Percentiles rank a stretch among this genome's conserved stretches.
Conservation (phyloP, 148 eudicot genomes). For the Hydrangea macrophylla region DNA sequence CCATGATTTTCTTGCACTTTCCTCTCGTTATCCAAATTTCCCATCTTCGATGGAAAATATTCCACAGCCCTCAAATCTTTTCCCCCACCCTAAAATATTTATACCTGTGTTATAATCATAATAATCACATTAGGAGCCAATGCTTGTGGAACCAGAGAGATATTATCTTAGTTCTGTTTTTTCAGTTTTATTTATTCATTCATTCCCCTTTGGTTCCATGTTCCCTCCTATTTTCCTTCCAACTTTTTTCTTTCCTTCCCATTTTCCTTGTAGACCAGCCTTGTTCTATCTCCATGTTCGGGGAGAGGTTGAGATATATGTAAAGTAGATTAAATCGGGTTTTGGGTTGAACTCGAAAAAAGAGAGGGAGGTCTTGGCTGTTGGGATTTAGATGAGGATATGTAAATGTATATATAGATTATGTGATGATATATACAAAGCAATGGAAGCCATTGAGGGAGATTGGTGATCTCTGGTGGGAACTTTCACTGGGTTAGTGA, state of each 20-base stretch:
- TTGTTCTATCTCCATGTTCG: conserved; percentile 11
- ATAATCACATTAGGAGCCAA: conserved; percentile 33
- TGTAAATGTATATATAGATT: conserved; percentile 56
- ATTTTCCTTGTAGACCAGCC: conserved; percentile 10
- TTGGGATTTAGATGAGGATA: conserved; percentile 37
- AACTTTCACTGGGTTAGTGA: conserved; percentile 40
- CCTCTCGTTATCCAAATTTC: conserved; percentile 23
- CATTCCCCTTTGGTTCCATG: conserved; percentile 38
- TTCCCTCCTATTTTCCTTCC: neutral
- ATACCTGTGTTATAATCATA: conserved; percentile 35
- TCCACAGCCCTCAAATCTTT: conserved; percentile 8
- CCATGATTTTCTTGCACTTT: conserved; percentile 15
- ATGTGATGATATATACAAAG: conserved; percentile 43
- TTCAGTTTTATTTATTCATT: conserved; percentile 45
- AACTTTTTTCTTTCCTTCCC: conserved; percentile 2
- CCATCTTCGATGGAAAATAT: conserved; percentile 20
- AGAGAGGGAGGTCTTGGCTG: conserved; percentile 18
- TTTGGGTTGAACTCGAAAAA: neutral
- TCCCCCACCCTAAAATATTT: conserved; percentile 3
- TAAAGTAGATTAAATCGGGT: neutral
- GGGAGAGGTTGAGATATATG: neutral
- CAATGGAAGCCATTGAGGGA: conserved; percentile 10
- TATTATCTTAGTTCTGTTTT: conserved; percentile 37
- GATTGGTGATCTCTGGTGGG: conserved; percentile 38
- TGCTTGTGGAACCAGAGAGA: conserved; percentile 29